Percentiles rank a stretch among this genome's conserved stretches.
Evolutionary conservation across 768 basidiomycete genomes (phyloP).

Genomic region (Dendrothele bispora): DNA sequence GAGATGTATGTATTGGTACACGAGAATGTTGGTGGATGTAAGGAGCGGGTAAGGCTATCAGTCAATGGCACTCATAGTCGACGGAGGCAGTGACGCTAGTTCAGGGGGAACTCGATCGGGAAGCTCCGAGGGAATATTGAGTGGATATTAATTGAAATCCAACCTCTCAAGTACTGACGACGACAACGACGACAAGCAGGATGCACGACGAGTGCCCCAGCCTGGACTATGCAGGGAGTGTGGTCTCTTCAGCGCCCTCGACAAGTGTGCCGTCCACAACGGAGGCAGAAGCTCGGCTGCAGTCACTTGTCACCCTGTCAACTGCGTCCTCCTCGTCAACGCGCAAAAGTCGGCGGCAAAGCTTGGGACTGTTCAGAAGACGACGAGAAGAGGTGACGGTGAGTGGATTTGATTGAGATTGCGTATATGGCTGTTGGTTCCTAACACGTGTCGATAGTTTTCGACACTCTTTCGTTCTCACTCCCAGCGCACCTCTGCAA

Average conservation of each 20-base stretch:
- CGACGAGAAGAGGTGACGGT: slow-evolving; percentile 13
- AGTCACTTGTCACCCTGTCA: slow-evolving; percentile 3
- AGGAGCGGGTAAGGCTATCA: no score
- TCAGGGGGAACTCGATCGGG: no score
- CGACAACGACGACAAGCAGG: no score
- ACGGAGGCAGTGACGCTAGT: no score
- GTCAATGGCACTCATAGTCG: no score
- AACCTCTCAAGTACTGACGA: no score
- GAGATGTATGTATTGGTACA: no score
- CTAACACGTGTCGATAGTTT: slow-evolving; percentile 53
- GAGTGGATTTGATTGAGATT: slow-evolving; percentile 27
- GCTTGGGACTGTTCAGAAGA: no score
- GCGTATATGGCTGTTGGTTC: slow-evolving; percentile 37
- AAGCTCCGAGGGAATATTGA: no score
- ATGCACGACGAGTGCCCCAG: slow-evolving; percentile 2
- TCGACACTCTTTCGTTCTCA: slow-evolving; percentile 42
- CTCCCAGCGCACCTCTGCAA: slow-evolving; percentile 29
- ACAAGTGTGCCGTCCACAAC: slow-evolving; percentile 6
- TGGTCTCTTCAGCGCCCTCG: slow-evolving; percentile 10
- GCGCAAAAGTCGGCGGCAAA: no score
- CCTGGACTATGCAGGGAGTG: slow-evolving; percentile 9
- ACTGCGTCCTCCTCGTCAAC: slow-evolving; percentile 7
- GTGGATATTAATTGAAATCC: no score
- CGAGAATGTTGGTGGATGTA: no score
- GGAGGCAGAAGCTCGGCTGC: not conserved